These are phyloP conservation scores for Rosa hybrid DNA, from an alignment of 331 rosid genomes.

Conservation along the genomic window DNA sequence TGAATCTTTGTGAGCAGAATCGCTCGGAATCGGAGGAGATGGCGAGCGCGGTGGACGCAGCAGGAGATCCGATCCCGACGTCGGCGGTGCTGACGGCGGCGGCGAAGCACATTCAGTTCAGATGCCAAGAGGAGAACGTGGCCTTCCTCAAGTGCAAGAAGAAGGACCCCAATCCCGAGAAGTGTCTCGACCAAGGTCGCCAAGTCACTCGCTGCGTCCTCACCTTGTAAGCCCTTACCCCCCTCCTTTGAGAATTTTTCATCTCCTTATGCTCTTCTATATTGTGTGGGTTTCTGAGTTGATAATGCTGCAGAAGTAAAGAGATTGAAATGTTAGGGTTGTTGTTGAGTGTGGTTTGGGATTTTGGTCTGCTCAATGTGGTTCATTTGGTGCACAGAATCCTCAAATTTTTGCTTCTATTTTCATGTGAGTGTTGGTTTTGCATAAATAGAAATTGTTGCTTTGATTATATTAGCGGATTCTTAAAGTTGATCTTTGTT, in stretches of 20 bases:
- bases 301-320: background rate
- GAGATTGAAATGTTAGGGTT: background rate
- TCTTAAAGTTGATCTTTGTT: background rate
- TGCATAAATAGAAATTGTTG: background rate
- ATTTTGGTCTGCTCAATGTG: background rate
- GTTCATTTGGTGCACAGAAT: background rate
- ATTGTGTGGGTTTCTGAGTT: background rate
- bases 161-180: conserved; percentile 91
- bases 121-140: conserved; percentile 79
- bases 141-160: conserved; percentile 88
- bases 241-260: too few species aligned
- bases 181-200: conserved; percentile 87
- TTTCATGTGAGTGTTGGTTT: background rate
- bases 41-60: conserved; percentile 78
- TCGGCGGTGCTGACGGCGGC: conserved; percentile 91
- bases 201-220: conserved; percentile 94
- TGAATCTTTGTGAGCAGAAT: background rate
- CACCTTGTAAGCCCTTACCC: conserved; percentile 52
- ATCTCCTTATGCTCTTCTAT: too few species aligned
- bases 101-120: conserved; percentile 77
- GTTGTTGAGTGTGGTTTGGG: background rate
- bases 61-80: conserved; percentile 92
- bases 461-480: too few species aligned
- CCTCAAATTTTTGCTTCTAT: background rate
- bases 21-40: conserved; percentile 38